These are phyloP conservation scores for Ramularia endophylla DNA, from an alignment of 2,329 filamentous ascomycete genomes.

Conservation along the genomic window DNA sequence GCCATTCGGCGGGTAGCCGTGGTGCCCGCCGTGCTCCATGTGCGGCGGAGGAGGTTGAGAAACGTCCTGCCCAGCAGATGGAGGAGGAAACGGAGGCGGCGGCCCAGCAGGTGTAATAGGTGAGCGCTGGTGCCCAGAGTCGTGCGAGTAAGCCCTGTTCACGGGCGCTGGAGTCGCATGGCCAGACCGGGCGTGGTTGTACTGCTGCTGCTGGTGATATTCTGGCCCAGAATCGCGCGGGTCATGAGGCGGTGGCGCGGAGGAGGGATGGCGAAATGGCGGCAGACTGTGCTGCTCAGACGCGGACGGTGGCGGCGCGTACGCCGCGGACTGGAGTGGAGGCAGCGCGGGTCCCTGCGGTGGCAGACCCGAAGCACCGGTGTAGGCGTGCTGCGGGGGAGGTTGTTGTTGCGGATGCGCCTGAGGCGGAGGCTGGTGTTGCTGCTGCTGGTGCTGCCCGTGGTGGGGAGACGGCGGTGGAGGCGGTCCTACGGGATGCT, in stretches of 20 bases:
- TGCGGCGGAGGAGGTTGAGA: constrained; percentile 19
- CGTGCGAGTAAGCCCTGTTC: constrained; percentile 30
- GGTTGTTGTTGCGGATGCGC: constrained; percentile 17
- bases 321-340: constrained; percentile 22
- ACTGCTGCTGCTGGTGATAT: constrained; percentile 25
- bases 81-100: constrained; percentile 10
- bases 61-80: constrained; percentile 18
- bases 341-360: constrained; percentile 19
- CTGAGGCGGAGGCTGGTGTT: constrained; percentile 14
- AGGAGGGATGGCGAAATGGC: constrained; percentile 21
- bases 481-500: constrained; percentile 2
- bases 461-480: constrained; percentile 9
- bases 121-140: constrained; percentile 28
- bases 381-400: constrained; percentile 6
- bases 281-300: constrained; percentile 23
- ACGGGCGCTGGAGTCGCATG: constrained; percentile 32
- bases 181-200: constrained; percentile 27
- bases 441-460: constrained; percentile 13
- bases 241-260: constrained; percentile 21
- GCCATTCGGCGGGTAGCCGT: constrained; percentile 28
- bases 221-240: constrained; percentile 17
- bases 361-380: constrained; percentile 9
- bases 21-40: constrained; percentile 28
- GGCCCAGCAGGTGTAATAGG: constrained; percentile 30
- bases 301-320: constrained; percentile 20